Percentiles rank a stretch among this genome's conserved stretches.
Evolutionary conservation across 2,329 filamentous ascomycete species (phyloP).

Genomic region (Pyricularia sp.): DNA sequence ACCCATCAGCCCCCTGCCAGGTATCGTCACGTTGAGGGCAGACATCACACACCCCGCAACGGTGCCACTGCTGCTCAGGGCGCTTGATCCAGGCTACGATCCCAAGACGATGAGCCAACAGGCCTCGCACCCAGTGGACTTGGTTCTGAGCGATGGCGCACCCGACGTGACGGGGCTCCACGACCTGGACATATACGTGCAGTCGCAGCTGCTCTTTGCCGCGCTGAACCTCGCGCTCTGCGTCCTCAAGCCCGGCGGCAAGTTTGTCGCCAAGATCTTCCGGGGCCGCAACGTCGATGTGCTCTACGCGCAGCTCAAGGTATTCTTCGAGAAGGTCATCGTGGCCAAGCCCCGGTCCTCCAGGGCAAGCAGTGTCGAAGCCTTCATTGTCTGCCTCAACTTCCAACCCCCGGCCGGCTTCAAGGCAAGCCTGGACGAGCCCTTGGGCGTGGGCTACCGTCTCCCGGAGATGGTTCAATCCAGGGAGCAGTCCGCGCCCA

Average conservation of each 20-base stretch:
- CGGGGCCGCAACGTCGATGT: constrained; percentile 90
- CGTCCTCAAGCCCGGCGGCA: constrained; percentile 84
- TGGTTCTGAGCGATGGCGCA: constrained; percentile 91
- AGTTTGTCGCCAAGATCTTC: constrained; percentile 98
- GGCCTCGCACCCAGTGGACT: constrained; percentile 71
- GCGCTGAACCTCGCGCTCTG: constrained; percentile 90
- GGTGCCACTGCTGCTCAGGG: constrained; percentile 76
- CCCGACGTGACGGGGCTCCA: constrained; percentile 95
- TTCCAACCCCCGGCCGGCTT: constrained; percentile 75
- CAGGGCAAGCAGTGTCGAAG: constrained; percentile 92
- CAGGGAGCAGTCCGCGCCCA: constrained; percentile 15
- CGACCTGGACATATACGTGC: constrained; percentile 96
- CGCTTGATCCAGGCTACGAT: constrained; percentile 66
- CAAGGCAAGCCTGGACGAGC: constrained; percentile 64
- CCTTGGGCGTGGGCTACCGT: constrained; percentile 55
- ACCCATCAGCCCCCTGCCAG: constrained; percentile 87
- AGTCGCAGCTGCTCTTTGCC: constrained; percentile 89
- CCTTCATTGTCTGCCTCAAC: constrained; percentile 90
- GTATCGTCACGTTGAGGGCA: constrained; percentile 84
- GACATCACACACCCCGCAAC: constrained; percentile 98
- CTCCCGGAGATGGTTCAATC: constrained; percentile 37
- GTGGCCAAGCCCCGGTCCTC: constrained; percentile 92
- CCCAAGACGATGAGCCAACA: constrained; percentile 33
- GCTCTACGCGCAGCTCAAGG: constrained; percentile 85
- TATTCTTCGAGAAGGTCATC: constrained; percentile 79